These are phyloP conservation scores for Syzygium malaccense DNA, from an alignment of 441 rosid genomes.

Conservation along the genomic window DNA sequence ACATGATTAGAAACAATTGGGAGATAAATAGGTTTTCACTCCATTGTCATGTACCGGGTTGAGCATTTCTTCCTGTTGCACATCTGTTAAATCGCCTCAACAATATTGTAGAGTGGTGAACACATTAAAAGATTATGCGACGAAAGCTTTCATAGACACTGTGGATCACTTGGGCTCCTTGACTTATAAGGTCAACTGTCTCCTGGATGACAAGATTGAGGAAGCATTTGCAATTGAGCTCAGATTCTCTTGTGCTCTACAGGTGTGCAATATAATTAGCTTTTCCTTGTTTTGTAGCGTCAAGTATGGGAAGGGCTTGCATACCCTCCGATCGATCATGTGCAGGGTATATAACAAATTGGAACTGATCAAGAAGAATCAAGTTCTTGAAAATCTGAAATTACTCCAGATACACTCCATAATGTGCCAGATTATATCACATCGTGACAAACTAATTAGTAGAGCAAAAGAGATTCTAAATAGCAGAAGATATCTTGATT, in stretches of 20 bases:
- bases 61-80: too few species aligned
- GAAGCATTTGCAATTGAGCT: slow-evolving; percentile 47
- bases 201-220: slow-evolving; percentile 41
- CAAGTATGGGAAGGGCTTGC: background rate
- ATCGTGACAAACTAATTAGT: background rate
- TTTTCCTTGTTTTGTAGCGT: background rate
- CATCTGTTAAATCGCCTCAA: too few species aligned
- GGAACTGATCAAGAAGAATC: background rate
- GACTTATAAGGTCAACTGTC: slow-evolving; percentile 51
- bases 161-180: slow-evolving; percentile 93
- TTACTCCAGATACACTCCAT: background rate
- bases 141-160: slow-evolving; percentile 66
- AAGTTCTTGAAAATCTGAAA: background rate
- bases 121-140: slow-evolving; percentile 62
- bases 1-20: too few species aligned
- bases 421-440: background rate
- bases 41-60: too few species aligned
- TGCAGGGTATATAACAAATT: background rate
- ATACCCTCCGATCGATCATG: background rate
- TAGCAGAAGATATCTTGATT: background rate
- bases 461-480: background rate
- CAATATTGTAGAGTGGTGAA: slow-evolving; percentile 41
- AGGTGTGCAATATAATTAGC: slow-evolving; percentile 26
- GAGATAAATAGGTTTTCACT: too few species aligned
- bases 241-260: slow-evolving; percentile 49